Evolutionary conservation across 257 asterid species (phyloP).

Genomic region (Catharanthus roseus): DNA sequence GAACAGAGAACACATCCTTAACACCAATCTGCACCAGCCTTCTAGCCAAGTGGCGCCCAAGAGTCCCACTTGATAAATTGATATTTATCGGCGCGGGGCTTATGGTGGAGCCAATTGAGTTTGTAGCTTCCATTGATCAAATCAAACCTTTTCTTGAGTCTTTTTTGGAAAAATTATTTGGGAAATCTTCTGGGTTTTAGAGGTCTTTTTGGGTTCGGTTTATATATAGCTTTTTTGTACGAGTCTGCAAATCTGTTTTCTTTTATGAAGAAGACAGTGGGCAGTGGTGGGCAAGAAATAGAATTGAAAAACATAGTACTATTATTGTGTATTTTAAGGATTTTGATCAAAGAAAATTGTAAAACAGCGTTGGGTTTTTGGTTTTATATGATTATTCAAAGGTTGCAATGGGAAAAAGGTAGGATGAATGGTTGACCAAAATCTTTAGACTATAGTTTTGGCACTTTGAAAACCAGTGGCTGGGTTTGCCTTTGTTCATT

Average conservation of each 20-base stretch:
- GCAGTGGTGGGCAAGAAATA: too few relatives aligned
- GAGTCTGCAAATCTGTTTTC: too few relatives aligned
- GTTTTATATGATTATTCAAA: neutral
- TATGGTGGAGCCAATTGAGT: constrained; percentile 13
- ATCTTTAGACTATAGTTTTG: too few relatives aligned
- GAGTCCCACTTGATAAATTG: constrained; percentile 31
- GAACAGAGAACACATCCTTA: constrained; percentile 64
- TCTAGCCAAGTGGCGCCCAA: constrained; percentile 60
- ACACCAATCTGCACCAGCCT: constrained; percentile 71
- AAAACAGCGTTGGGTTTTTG: too few relatives aligned
- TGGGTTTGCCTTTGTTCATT: neutral
- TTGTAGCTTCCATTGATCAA: constrained; percentile 27
- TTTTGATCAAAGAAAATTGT: too few relatives aligned
- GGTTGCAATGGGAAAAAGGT: neutral
- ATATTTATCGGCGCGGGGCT: constrained; percentile 15
- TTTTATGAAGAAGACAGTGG: too few relatives aligned
- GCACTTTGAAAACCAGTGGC: neutral
- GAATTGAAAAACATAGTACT: too few relatives aligned
- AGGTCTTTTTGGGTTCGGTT: constrained; percentile 3
- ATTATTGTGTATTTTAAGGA: too few relatives aligned
- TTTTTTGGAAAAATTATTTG: neutral
- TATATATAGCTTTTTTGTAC: too few relatives aligned
- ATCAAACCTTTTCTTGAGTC: neutral
- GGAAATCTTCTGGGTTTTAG: neutral
- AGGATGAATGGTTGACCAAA: too few relatives aligned